Evolutionary conservation across 345 rosid species (phyloP).

Genomic region (Citrus glauca): DNA sequence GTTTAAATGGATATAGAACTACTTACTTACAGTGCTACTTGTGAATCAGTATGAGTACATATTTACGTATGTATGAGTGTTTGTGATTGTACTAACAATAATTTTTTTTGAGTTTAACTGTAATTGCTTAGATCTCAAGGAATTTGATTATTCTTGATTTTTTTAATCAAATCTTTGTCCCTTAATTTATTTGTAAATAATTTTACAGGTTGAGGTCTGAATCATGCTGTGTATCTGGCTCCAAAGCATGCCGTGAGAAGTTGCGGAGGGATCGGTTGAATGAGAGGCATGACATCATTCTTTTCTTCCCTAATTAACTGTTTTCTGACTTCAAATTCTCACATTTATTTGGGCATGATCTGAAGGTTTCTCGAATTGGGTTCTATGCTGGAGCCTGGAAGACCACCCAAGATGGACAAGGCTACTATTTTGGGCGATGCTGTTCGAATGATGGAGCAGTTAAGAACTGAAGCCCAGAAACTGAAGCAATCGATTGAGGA

Average conservation of each 20-base stretch:
- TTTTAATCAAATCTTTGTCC: not conserved
- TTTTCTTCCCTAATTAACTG: not conserved
- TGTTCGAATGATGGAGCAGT: conserved; percentile 26
- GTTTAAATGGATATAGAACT: not conserved
- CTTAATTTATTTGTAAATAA: not conserved
- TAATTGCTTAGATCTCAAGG: not conserved
- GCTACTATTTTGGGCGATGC: conserved; percentile 30
- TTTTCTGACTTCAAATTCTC: not conserved
- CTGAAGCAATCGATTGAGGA: conserved; percentile 27
- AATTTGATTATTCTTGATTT: not conserved
- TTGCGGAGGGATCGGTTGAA: conserved; percentile 21
- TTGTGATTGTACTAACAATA: not conserved
- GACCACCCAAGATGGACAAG: conserved; percentile 33
- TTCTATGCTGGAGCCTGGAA: conserved; percentile 32
- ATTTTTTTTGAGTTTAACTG: not conserved
- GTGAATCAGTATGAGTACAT: not conserved
- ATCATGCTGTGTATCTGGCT: conserved; percentile 7
- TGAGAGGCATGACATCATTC: conserved; percentile 19
- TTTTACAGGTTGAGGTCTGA: conserved; percentile 16
- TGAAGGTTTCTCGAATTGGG: conserved; percentile 35
- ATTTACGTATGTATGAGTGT: not conserved
- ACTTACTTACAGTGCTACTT: not conserved
- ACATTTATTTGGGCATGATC: conserved; percentile 4
- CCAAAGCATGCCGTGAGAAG: conserved; percentile 31
- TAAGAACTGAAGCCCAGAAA: conserved; percentile 24